Evolutionary conservation across 257 asterid genomes (phyloP).

Genomic region (Scutellaria barbata): DNA sequence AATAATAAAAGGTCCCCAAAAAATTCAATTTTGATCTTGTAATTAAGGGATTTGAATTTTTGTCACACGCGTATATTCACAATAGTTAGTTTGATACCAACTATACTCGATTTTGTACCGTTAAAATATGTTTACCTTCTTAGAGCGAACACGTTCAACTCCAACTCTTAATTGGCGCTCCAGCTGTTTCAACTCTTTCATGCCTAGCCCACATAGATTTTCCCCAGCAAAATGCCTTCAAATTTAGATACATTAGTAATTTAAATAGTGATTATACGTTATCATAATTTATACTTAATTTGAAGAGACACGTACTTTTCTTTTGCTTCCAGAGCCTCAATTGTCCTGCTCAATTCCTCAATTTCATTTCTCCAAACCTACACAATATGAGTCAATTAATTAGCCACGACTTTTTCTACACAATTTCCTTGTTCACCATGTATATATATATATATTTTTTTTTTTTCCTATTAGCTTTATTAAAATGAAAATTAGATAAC

Average conservation of each 20-base stretch:
- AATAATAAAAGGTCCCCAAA: too few species aligned
- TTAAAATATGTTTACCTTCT: slow-evolving; percentile 41
- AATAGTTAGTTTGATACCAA: too few species aligned
- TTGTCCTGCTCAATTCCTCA: slow-evolving; percentile 51
- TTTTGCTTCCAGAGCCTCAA: slow-evolving; percentile 58
- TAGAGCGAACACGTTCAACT: slow-evolving; percentile 64
- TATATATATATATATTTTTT: too few species aligned
- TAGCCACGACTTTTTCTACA: too few species aligned
- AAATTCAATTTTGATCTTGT: background rate
- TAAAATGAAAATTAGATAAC: too few species aligned
- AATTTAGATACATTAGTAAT: background rate
- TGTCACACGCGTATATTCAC: too few species aligned
- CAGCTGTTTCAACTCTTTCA: slow-evolving; percentile 64
- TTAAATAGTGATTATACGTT: background rate
- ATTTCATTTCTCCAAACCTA: slow-evolving; percentile 62
- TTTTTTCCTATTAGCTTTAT: too few species aligned
- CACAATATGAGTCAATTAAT: background rate
- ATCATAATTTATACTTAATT: too few species aligned
- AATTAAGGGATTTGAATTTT: too few species aligned
- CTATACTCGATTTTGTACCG: background rate
- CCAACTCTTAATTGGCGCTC: slow-evolving; percentile 64
- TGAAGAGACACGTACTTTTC: slow-evolving; percentile 38
- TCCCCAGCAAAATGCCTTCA: slow-evolving; percentile 63
- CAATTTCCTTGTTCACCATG: too few species aligned
- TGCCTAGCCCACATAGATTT: slow-evolving; percentile 52